Conservation (phyloP, 2,329 filamentous ascomycete species). For the Fusarium burgessii region DNA sequence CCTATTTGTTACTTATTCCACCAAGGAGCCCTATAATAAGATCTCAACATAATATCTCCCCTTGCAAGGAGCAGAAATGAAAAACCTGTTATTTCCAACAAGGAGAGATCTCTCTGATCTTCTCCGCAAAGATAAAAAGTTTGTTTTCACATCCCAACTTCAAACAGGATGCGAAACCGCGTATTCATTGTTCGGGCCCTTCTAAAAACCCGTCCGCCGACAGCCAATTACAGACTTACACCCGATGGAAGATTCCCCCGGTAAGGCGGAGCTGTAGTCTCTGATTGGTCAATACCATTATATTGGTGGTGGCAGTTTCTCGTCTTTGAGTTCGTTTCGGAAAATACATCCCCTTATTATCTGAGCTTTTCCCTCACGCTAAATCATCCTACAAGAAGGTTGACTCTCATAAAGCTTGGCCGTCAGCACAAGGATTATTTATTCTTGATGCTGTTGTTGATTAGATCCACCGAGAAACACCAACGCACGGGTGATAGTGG, state of each 20-base stretch:
- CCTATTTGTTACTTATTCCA: conserved; percentile 4
- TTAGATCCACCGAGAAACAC: neutral
- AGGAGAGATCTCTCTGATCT: conserved; percentile 3
- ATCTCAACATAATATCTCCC: neutral
- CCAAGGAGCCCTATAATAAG: neutral
- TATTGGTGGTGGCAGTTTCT: conserved; percentile 10
- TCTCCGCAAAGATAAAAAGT: conserved; percentile 15
- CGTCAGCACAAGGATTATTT: conserved; percentile 13
- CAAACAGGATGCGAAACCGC: conserved; percentile 28
- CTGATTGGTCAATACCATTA: conserved; percentile 2
- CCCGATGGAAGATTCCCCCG: conserved; percentile 35
- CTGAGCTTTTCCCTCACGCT: neutral
- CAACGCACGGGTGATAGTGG: neutral
- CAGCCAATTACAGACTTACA: conserved; percentile 16
- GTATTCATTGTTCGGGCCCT: conserved; percentile 23
- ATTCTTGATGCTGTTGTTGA: neutral
- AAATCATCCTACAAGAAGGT: neutral
- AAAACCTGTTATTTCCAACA: neutral
- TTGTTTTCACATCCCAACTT: neutral
- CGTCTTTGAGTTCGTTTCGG: neutral
- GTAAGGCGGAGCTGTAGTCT: neutral
- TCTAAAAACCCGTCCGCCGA: conserved; percentile 24
- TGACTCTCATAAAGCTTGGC: conserved; percentile 11
- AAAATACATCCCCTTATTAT: conserved; percentile 1
- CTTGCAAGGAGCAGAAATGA: neutral